A percentile compares a stretch with the other conserved stretches of the same genome.
These are phyloP conservation scores for Lactuca sativa DNA, from an alignment of 129 eudicot species.

Conservation along the genomic window DNA sequence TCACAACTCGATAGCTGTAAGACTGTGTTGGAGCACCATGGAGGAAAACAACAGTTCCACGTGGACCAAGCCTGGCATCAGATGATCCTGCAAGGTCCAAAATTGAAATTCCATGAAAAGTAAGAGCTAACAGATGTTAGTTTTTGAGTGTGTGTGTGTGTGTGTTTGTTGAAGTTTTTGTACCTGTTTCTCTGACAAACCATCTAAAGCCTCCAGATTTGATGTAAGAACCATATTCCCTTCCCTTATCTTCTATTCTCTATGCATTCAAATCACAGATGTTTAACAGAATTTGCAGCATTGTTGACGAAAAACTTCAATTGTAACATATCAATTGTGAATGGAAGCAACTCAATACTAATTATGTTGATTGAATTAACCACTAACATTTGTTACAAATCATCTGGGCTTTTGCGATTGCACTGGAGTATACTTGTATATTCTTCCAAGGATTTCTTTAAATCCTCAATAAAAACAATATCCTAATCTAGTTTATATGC, in stretches of 20 bases:
- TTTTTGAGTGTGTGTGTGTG: conserved; percentile 9
- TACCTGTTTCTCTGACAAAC: conserved; percentile 99
- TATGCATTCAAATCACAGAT: conserved; percentile 26
- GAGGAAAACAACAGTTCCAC: conserved; percentile 86
- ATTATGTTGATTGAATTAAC: background rate
- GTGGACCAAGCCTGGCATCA: conserved; percentile 79
- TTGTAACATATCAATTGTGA: conserved; percentile 17
- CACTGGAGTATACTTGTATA: background rate
- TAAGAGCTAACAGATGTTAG: background rate
- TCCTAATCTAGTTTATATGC: background rate
- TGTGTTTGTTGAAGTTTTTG: background rate
- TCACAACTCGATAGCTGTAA: conserved; percentile 90
- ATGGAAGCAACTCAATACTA: conserved; percentile 11
- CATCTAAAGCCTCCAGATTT: conserved; percentile 83
- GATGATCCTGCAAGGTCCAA: conserved; percentile 56
- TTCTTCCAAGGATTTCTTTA: background rate
- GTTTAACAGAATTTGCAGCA: background rate
- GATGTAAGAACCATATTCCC: conserved; percentile 69
- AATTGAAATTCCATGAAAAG: conserved; percentile 3
- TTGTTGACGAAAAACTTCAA: background rate
- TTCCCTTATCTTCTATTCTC: conserved; percentile 95
- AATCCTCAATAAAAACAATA: background rate
- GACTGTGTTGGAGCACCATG: conserved; percentile 99
- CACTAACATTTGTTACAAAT: background rate
- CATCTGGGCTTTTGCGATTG: background rate